Base-by-base conservation (phyloP, 179 eudicot species). In the Silene coronaria region DNA sequence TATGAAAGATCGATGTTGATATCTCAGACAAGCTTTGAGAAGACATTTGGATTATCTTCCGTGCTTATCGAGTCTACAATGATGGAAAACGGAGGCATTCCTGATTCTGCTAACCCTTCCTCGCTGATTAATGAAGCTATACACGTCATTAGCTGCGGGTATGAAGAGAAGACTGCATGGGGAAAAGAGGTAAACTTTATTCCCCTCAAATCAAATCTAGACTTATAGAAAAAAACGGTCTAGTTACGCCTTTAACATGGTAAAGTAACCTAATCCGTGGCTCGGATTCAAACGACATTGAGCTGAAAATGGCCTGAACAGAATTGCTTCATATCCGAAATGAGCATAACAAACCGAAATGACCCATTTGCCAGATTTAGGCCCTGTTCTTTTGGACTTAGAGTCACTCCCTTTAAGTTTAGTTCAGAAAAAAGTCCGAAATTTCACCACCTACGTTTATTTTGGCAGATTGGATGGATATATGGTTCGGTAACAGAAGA, bases 151-250 rank as follows among this genome's bases (percentile, higher is more conserved):
- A 81, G 88, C 76, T 85, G 88, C 36, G 88, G 88, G 30, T 85
- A 85, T 64, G 88, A 85, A 79, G 88, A 85, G 58, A 85, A 85
- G 80, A 85, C 88, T 65, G 84, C 88, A 16, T 83, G 88, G 88
- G 88, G 86, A 14, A 85, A 85, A 76, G 88, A 85, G 86, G 88
- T 85, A 74, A 30, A n/a, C 0, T 21, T 63, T 5, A 62, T 0
- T 0, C 17, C 34, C 34, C 7, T 67, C 59, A 1, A 8, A 14
- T 26, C 8, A 6, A 10, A 19, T 59, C 26, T 17, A 1, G 24
- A 3, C 26, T 8, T 74, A 0, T 57, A 28, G 6, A n/a, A 16
- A 26, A 16, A 1, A 28, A 28, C 32, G 32, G 32, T 3, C 32
- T 28, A 28, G 32, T 28, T 28, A 5, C 42, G 42, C 42, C 6